Base-by-base conservation (phyloP, 192 early-diverging fungal genomes). In the Entophlyctis luteolus region DNA sequence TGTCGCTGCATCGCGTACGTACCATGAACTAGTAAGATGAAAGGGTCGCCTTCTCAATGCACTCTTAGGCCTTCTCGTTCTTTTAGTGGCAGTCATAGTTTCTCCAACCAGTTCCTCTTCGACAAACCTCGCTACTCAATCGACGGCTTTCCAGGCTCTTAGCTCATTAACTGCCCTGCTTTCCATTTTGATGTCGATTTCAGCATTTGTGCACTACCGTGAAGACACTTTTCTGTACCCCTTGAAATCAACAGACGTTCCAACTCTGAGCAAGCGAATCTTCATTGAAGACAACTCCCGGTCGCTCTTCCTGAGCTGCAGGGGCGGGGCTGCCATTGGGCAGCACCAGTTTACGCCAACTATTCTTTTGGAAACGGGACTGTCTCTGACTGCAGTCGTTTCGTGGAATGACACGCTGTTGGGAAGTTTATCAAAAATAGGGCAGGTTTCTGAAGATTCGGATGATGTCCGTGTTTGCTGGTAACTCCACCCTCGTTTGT, bases 291-390 rank as follows among this genome's bases (percentile, higher is more conserved):
- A 67, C 2, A 29, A 45, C 54, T 8, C 33, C 5, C 34, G 22
- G 20, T 22, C 25, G 12, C 23, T 59, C 1, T 56, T 59, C 38
- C 20, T 68, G 16, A 6, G 37, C 33, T 68, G 67, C 45, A 27
- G 5, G 8, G 67, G 67, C 14, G 5, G n/a, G 25, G 10, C 23
- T 1, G 25, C 23, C 4, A 22, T 14, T 12, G n/a, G n/a, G n/a
- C 16, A 47, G 28, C 25, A 18, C 3, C 36, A 10, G 4, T 49
- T 49, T 31, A 34, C 49, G 22, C 67, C 67, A 10, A 68, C 67
- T 1, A 58, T 68, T 34, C 18, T 68, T 8, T 31, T 68, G n/a
- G 67, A 68, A 22, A 68, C 67, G 18, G 67, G 67, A 6, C 10
- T 68, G 25, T 25, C 55, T 4, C 46, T 68, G 2, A 12, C 53